phyloP scores from a whole-genome alignment of 108 stramenopile species.

The Nannochloropsis gaditana region DNA sequence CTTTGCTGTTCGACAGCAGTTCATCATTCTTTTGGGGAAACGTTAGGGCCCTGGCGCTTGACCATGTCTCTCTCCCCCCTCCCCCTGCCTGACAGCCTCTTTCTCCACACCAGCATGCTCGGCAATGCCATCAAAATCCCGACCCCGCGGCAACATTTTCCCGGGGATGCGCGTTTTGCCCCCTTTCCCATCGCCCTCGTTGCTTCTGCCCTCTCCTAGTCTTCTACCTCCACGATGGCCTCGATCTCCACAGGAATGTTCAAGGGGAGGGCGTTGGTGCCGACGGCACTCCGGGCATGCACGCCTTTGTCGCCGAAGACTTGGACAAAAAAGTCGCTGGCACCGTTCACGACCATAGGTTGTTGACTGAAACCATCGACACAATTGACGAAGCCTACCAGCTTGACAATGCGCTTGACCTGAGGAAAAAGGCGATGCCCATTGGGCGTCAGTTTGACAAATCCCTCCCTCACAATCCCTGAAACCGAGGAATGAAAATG shows the following conservation, averaged over 20 bases:
- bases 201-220: neutral
- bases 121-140: too few relatives aligned
- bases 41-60: too few relatives aligned
- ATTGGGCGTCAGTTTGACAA: too few relatives aligned
- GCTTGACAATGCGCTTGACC: conserved; percentile 54
- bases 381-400: conserved; percentile 67
- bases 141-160: too few relatives aligned
- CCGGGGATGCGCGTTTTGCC: too few relatives aligned
- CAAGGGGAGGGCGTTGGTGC: conserved; percentile 65
- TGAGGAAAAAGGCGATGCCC: neutral
- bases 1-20: too few relatives aligned
- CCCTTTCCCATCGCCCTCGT: neutral
- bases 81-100: too few relatives aligned
- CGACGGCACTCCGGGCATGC: conserved; percentile 61
- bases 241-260: conserved; percentile 64
- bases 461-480: too few relatives aligned
- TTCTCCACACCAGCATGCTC: too few relatives aligned
- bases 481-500: too few relatives aligned
- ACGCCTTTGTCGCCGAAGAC: conserved; percentile 64
- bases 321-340: conserved; percentile 60
- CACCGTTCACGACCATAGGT: conserved; percentile 66
- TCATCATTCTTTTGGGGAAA: too few relatives aligned
- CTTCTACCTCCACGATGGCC: conserved; percentile 60
- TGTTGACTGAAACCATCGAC: conserved; percentile 60
- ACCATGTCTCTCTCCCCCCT: too few relatives aligned